Base-by-base conservation (phyloP, 441 rosid genomes). In the Syzygium malaccense region DNA sequence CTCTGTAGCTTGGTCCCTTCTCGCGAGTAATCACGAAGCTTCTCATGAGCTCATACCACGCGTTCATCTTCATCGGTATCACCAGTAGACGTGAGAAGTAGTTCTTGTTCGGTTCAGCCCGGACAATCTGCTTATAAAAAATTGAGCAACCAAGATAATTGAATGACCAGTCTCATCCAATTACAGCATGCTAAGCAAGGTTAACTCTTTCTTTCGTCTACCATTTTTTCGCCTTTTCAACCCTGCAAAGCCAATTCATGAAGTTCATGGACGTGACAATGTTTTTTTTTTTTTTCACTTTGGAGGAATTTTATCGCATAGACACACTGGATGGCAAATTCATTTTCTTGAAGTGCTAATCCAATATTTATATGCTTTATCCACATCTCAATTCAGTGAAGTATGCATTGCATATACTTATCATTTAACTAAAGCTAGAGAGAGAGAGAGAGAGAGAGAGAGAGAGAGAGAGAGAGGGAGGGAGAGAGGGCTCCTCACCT, bases 61-160 rank as follows among this genome's bases (percentile, higher is more conserved):
- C 95, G 85, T 91, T 92, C 25, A 60, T 41, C 86, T 86, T 89
- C 93, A 92, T 92, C n/a, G 85, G 88, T 71, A 90, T 89, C 9
- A 62, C 85, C 20, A 86, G 57, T 10, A 88, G 7, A 80, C 88
- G 91, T 1, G 94, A 91, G 89, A 94, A 94, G 87, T 92, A 94
- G 87, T 94, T 93, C 89, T 93, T 94, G 88, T 92, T 92, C 28
- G 96, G 94, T 55, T 93, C 94, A 33, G 95, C 96, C 28, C 56
- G 37, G 57, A 95, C 89, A 23, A 93, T 91, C 97, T 95, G 87
- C 83, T 2, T 62, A 62, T 62, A n/a, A 62, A 62, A 62, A 14
- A 6, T n/a, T 19, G 18, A 18, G 26, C 78, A 32, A 66, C 45
- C 23, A 32, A 32, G 45, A 66, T 18, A 32, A 32, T 66, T 32